Evolutionary conservation across 2,329 filamentous ascomycete species (phyloP).

Genomic region (Ophiostoma ulmi): DNA sequence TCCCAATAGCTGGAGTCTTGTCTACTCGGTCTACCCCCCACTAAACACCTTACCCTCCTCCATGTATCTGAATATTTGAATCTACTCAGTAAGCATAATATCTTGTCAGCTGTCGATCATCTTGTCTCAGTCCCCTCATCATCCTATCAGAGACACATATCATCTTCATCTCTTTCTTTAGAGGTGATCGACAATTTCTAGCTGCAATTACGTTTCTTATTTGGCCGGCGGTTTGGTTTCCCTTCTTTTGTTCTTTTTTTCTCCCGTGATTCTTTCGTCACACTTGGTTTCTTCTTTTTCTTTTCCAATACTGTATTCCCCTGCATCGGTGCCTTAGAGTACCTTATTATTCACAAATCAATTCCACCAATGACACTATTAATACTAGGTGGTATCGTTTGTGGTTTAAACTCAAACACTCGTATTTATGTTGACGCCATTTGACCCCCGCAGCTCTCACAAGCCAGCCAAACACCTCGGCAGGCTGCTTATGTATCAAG

Average conservation of each 20-base stretch:
- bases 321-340: neutral
- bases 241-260: neutral
- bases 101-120: conserved; percentile 3
- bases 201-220: neutral
- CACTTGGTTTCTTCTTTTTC: neutral
- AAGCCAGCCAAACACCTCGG: neutral
- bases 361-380: too few relatives aligned
- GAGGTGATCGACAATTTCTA: neutral
- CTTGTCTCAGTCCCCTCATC: neutral
- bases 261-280: neutral
- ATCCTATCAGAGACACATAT: neutral
- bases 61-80: neutral
- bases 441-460: conserved; percentile 11
- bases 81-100: neutral
- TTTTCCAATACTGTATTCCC: neutral
- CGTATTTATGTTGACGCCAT: conserved; percentile 4
- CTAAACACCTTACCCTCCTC: neutral
- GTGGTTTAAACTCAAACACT: neutral
- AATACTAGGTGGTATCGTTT: neutral
- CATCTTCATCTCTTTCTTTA: neutral
- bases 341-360: neutral
- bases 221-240: neutral
- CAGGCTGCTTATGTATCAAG: neutral
- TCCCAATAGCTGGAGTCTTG: neutral
- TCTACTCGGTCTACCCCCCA: neutral